Percentiles rank a stretch among this genome's conserved stretches.
Conservation (phyloP, 305 asterid species). For the Solanum hybrid region DNA sequence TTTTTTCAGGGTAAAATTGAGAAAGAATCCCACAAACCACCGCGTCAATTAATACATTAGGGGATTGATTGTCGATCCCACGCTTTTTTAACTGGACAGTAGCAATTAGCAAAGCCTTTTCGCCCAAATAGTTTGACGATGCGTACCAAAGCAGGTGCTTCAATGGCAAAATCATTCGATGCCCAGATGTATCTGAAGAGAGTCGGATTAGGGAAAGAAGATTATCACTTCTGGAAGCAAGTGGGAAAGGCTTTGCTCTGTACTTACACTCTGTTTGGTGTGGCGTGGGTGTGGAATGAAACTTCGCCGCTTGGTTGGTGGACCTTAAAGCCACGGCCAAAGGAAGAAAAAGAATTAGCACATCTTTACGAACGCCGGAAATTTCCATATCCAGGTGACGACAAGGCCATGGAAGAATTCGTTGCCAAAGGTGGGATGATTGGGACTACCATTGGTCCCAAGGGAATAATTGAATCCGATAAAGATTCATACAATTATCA, state of each 20-base stretch:
- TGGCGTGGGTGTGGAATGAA: conserved; percentile 68
- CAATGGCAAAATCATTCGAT: conserved; percentile 26
- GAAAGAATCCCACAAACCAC: background rate
- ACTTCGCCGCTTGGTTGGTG: conserved; percentile 95
- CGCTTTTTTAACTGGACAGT: background rate
- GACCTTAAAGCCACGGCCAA: conserved; percentile 72
- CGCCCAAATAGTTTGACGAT: background rate
- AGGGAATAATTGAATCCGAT: conserved; percentile 61
- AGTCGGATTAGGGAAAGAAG: conserved; percentile 77
- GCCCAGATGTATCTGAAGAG: conserved; percentile 52
- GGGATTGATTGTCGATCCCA: background rate
- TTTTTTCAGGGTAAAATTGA: background rate
- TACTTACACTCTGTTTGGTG: conserved; percentile 62
- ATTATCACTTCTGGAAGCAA: conserved; percentile 85
- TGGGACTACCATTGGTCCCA: conserved; percentile 80
- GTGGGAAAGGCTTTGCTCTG: conserved; percentile 64
- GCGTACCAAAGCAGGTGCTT: conserved; percentile 16
- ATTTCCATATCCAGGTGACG: conserved; percentile 80
- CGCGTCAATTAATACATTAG: background rate
- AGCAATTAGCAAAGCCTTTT: background rate
- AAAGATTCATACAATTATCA: conserved; percentile 49
- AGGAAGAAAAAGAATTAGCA: conserved; percentile 73
- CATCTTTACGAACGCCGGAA: conserved; percentile 72
- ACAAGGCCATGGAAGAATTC: conserved; percentile 83
- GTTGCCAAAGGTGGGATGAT: conserved; percentile 87